Percentiles rank a stretch among this genome's conserved stretches.
Evolutionary conservation across 1,139 yeast species (phyloP).

Genomic region (Pichia sp.): DNA sequence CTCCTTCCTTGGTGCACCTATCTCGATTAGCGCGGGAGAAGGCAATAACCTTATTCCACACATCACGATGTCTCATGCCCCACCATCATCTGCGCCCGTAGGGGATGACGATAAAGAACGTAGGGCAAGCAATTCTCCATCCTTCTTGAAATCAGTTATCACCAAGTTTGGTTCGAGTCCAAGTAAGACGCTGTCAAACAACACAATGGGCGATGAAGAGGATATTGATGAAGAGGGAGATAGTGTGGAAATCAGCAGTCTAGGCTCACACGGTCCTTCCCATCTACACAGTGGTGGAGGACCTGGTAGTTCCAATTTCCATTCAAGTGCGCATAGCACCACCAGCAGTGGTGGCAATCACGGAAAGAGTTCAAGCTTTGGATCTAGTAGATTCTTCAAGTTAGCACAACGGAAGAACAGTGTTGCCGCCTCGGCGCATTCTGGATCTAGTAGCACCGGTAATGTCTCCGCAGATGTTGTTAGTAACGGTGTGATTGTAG

Average conservation of each 20-base stretch:
- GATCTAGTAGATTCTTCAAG: conserved; percentile 26
- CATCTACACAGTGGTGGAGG: too few relatives aligned
- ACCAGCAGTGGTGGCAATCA: neutral
- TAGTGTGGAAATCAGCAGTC: too few relatives aligned
- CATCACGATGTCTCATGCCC: too few relatives aligned
- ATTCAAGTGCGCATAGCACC: neutral
- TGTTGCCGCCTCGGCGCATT: conserved; percentile 3
- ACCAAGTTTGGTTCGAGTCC: conserved; percentile 28
- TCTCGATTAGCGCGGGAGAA: conserved; percentile 4
- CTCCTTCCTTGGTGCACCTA: conserved; percentile 14
- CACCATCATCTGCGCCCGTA: too few relatives aligned
- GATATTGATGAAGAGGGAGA: too few relatives aligned
- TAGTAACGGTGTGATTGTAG: conserved; percentile 1
- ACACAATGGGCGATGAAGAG: too few relatives aligned
- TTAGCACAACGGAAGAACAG: conserved; percentile 11
- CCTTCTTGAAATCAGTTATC: conserved; percentile 23
- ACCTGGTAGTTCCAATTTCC: too few relatives aligned
- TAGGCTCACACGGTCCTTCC: too few relatives aligned
- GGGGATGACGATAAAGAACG: neutral
- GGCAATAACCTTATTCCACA: too few relatives aligned
- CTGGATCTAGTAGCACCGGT: neutral
- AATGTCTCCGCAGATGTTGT: too few relatives aligned
- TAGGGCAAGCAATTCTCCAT: conserved; percentile 18
- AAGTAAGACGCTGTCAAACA: conserved; percentile 21
- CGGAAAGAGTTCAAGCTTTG: conserved; percentile 7